Conservation (phyloP, 345 rosid genomes). For the Acer campestre region DNA sequence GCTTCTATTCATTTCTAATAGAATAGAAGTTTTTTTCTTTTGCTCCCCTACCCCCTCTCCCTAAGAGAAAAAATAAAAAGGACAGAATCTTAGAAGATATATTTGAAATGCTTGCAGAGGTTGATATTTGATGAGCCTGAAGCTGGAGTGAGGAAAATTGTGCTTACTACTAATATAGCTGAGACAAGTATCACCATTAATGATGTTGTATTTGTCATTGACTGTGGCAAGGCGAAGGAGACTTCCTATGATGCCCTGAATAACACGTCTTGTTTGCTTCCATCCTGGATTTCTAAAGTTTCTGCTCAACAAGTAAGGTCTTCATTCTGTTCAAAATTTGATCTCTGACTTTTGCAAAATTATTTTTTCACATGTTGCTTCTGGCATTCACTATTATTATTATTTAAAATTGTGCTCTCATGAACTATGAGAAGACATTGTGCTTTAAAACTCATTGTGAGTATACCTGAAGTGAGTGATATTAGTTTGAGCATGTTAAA, state of each 20-base stretch:
- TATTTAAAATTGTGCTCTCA: not conserved
- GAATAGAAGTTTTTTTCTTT: not conserved
- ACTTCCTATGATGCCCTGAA: conserved; percentile 93
- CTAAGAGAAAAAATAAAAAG: not conserved
- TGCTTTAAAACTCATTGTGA: not conserved
- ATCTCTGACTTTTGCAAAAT: not conserved
- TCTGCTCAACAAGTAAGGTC: conserved; percentile 87
- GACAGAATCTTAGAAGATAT: conserved; percentile 4
- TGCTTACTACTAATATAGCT: conserved; percentile 89
- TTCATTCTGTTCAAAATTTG: conserved; percentile 24
- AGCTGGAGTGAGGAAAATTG: conserved; percentile 82
- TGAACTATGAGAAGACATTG: no score
- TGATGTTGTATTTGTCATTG: conserved; percentile 86
- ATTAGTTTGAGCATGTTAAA: no score
- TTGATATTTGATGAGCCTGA: conserved; percentile 85
- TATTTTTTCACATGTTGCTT: not conserved
- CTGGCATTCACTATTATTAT: not conserved
- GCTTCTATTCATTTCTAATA: conserved; percentile 10
- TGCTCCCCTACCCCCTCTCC: not conserved
- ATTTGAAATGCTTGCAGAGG: conserved; percentile 54
- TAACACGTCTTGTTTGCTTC: conserved; percentile 92
- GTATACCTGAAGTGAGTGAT: no score
- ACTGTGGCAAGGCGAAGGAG: conserved; percentile 97
- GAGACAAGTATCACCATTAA: conserved; percentile 96
- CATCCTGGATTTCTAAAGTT: conserved; percentile 93